These are phyloP conservation scores for Scedosporium boydii DNA, from an alignment of 2,329 filamentous ascomycete genomes.

Conservation along the genomic window DNA sequence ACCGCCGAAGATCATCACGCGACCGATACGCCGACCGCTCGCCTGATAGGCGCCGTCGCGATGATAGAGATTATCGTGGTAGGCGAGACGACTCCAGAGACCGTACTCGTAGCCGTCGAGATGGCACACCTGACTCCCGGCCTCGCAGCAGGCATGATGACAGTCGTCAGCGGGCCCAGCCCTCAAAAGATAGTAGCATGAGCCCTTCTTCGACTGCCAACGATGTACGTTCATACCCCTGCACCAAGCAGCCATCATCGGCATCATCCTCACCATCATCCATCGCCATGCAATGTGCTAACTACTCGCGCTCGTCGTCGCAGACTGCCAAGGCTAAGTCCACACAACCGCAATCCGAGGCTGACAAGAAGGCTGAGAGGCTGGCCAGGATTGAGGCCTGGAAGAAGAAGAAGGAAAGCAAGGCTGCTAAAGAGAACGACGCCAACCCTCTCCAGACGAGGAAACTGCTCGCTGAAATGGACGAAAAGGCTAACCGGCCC, in stretches of 20 bases:
- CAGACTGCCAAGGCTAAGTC: constrained; percentile 45
- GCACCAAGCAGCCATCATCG: background rate
- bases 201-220: constrained; percentile 27
- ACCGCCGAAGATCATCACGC: constrained; percentile 58
- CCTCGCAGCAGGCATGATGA: constrained; percentile 57
- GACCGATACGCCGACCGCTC: constrained; percentile 50
- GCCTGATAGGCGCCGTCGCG: constrained; percentile 53
- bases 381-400: constrained; percentile 78
- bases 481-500: constrained; percentile 52
- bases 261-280: background rate
- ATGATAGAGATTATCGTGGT: constrained; percentile 47
- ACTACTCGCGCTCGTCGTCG: constrained; percentile 11
- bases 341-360: constrained; percentile 44
- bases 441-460: constrained; percentile 55
- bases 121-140: constrained; percentile 63
- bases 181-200: constrained; percentile 36
- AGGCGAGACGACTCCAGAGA: constrained; percentile 69
- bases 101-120: constrained; percentile 52
- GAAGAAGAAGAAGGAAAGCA: constrained; percentile 82
- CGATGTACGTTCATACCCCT: constrained; percentile 42
- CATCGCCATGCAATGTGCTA: background rate
- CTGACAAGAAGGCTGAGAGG: constrained; percentile 70
- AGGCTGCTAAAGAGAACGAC: constrained; percentile 62
- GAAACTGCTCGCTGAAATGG: constrained; percentile 64
- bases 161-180: constrained; percentile 43